Base-by-base conservation (phyloP, 169 alveolate species). In the Theileria equi region DNA sequence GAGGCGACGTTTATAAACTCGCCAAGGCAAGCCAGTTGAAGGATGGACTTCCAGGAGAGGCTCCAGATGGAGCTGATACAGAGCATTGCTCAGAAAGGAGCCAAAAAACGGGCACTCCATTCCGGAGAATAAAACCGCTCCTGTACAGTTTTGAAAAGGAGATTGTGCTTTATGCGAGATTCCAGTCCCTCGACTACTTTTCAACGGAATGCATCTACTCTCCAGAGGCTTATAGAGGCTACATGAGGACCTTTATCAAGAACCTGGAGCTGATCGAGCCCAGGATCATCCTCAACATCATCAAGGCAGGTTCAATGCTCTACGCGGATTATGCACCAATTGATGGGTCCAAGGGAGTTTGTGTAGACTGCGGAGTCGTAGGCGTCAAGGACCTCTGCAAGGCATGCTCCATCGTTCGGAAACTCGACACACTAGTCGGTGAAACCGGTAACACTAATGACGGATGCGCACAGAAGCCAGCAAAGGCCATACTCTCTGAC, bases 141-240 rank as follows among this genome's bases (percentile, higher is more conserved):
- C 93, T 94, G 91, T 89, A 93, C 82, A 87, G 95, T 38, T 95
- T 81, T 76, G 98, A 97, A 82, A 96, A 95, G 82, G 99, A 97
- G 82, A 95, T 97, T 23, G 99, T 97, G 8, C 72, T 97, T 82
- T 97, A 97, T 82, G 99, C 99, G 17, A 93, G 94, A 67, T 94
- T 88, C 80, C 86, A 82, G 66, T 91, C 95, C 43, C 84, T 97
- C 23, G 96, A 92, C 53, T 96, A 96, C 80, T 97, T 97, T 73
- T 92, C 98, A 35, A 94, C 99, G 13, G 99, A 97, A 82, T 97
- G 99, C 49, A 94, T 90, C 11, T 97, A 97, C 78, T 92, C 98
- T 13, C 97, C 97, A 4, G 95, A 94, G 52, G 98, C 99, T 25
- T 96, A 93, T 72, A 88, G 99, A 62, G 99, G 99, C 6, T 86